Percentiles rank a stretch among this genome's conserved stretches.
Conservation (phyloP, 495 filamentous ascomycete genomes). For the Talaromyces stipitatus region DNA sequence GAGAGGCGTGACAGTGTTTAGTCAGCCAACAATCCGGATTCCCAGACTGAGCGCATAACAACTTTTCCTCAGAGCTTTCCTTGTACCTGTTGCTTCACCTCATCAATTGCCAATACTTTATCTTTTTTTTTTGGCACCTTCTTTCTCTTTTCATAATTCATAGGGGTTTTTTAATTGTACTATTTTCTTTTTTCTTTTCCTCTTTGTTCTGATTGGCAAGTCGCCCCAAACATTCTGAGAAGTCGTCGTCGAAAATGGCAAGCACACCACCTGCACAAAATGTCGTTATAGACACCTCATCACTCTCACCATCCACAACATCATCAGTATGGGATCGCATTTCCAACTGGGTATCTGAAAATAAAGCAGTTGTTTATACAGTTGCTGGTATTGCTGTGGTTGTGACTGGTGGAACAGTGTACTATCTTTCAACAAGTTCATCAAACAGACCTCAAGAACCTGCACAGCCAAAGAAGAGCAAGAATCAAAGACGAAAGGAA, state of each 20-base stretch:
- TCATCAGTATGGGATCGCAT: constrained; percentile 82
- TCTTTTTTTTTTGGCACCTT: background rate
- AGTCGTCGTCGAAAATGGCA: background rate
- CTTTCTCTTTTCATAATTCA: background rate
- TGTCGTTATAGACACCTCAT: constrained; percentile 40
- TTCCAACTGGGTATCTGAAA: constrained; percentile 86
- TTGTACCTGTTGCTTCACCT: background rate
- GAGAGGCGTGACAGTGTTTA: background rate
- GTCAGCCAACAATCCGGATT: background rate
- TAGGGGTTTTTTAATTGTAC: background rate
- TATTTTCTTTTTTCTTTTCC: background rate
- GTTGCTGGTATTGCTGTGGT: constrained; percentile 90
- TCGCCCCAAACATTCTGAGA: background rate
- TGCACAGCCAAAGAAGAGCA: constrained; percentile 47
- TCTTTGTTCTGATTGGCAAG: background rate
- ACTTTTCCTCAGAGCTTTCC: background rate
- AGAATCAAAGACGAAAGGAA: constrained; percentile 51
- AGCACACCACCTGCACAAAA: constrained; percentile 1
- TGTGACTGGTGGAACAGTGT: constrained; percentile 78
- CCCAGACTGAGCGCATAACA: background rate
- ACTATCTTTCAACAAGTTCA: constrained; percentile 71
- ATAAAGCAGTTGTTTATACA: constrained; percentile 92
- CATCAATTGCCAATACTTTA: background rate
- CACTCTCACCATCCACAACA: constrained; percentile 40
- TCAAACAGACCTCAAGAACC: constrained; percentile 20